Evolutionary conservation across 108 stramenopile genomes (phyloP), one percentile per base, ranked within the genome.

Genomic region (Heterococcus sp.): DNA sequence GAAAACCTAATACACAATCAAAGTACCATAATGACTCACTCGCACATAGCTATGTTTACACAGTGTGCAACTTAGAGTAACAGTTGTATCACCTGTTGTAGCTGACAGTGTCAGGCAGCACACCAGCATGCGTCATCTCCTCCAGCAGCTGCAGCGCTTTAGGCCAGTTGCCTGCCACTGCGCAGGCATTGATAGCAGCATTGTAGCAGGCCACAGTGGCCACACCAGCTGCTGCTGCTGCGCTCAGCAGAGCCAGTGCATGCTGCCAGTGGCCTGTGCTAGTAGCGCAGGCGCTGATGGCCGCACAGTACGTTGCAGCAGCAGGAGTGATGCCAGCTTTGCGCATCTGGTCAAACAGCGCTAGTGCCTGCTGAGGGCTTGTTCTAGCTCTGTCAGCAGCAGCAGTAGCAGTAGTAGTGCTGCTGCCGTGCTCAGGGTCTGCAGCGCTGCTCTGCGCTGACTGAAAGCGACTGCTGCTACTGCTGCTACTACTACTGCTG

Each of bases 51-150:
- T n/a, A n/a, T n/a, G n/a, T n/a, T n/a, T n/a, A n/a, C n/a, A n/a
- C n/a, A n/a, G n/a, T n/a, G n/a, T n/a, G n/a, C n/a, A n/a, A n/a
- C n/a, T n/a, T n/a, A n/a, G n/a, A n/a, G n/a, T n/a, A n/a, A n/a
- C n/a, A n/a, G n/a, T n/a, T n/a, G n/a, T n/a, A n/a, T n/a, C n/a
- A n/a, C n/a, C 46, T 58, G 46, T 58, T 58, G 46, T 58, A 58
- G 46, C 21, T 8, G 14, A 58, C 46, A 8, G 21, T 8, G 14
- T 8, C 8, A 8, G 82, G 74, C 34, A 40, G 26, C 31, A 75
- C 32, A 37, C 74, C 82, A 30, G 66, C 34, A 21, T 35, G 36
- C 27, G 37, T 46, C 82, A 82, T 82, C 82, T 69, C 82, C 5
- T 39, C 65, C 72, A 82, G 73, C 3, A 82, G 38, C 67, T 14